Percentiles rank a stretch among this genome's conserved stretches.
Conservation (phyloP, 2,329 filamentous ascomycete genomes). For the Apiospora saccharicola region DNA sequence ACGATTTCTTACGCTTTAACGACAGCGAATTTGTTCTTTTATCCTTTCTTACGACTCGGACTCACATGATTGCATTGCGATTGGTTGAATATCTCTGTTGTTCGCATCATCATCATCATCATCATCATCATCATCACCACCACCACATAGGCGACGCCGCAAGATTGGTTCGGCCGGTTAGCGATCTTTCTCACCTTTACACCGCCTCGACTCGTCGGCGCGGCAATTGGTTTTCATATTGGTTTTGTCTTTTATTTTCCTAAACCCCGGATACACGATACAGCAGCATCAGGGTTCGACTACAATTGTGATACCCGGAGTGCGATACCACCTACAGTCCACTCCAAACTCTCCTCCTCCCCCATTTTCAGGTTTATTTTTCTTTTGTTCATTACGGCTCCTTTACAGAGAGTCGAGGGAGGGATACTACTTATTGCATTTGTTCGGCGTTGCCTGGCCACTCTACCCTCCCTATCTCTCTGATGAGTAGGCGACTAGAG, state of each 20-base stretch:
- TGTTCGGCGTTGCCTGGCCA: not conserved
- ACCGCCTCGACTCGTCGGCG: not conserved
- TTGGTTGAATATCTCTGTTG: not conserved
- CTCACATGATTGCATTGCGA: slow-evolving; percentile 8
- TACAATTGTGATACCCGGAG: slow-evolving; percentile 46
- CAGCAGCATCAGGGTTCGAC: slow-evolving; percentile 38
- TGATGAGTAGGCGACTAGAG: not conserved
- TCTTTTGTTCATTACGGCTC: not conserved
- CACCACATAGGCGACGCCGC: not conserved
- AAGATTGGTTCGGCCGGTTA: not conserved
- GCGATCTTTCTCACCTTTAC: not conserved
- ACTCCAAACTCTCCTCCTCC: slow-evolving; percentile 39
- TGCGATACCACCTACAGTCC: slow-evolving; percentile 37
- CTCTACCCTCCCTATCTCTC: not conserved
- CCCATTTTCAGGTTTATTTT: not conserved
- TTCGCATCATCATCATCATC: too few relatives aligned
- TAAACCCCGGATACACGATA: slow-evolving; percentile 33
- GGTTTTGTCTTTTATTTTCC: not conserved
- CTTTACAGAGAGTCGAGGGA: not conserved
- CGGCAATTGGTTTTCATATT: not conserved
- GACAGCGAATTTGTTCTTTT: slow-evolving; percentile 9
- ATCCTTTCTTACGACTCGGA: not conserved
- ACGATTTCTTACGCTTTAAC: slow-evolving; percentile 11
- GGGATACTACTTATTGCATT: slow-evolving; percentile 12
- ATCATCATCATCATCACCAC: not conserved